Conservation (phyloP, 106 monocot species). For the Vanilla planifolia region DNA sequence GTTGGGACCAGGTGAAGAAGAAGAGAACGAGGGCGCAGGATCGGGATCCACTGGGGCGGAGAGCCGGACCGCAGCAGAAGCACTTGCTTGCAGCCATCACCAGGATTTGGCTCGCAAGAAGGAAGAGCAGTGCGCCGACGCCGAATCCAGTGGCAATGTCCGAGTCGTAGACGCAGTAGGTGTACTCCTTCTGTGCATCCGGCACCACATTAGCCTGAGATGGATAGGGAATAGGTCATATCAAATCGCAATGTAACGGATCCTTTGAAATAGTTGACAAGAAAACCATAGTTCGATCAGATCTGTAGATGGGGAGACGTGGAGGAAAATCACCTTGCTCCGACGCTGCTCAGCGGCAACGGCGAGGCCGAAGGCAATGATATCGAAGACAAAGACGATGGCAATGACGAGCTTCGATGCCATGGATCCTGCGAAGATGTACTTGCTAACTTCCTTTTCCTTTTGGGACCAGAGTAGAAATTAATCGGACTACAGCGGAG, state of each 20-base stretch:
- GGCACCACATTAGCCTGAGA: slow-evolving; percentile 26
- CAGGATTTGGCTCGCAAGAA: slow-evolving; percentile 32
- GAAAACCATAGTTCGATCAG: background rate
- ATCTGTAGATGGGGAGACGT: background rate
- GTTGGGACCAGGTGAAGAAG: slow-evolving; percentile 23
- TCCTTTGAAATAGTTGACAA: background rate
- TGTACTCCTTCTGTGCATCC: slow-evolving; percentile 33
- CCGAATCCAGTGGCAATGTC: slow-evolving; percentile 50
- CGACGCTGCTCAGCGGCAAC: slow-evolving; percentile 49
- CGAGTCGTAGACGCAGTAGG: slow-evolving; percentile 55
- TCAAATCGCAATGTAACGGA: background rate
- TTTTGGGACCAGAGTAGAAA: background rate
- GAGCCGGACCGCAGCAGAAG: slow-evolving; percentile 46
- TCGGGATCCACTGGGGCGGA: slow-evolving; percentile 37
- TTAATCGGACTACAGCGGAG: background rate
- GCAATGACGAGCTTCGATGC: slow-evolving; percentile 35
- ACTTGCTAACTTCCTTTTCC: background rate
- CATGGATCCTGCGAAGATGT: slow-evolving; percentile 24
- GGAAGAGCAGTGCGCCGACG: slow-evolving; percentile 43
- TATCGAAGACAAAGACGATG: slow-evolving; percentile 29
- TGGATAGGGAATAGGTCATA: background rate
- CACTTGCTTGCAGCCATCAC: slow-evolving; percentile 48
- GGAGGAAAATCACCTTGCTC: slow-evolving; percentile 21
- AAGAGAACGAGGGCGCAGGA: slow-evolving; percentile 45
- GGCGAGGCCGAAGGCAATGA: slow-evolving; percentile 53